Conservation (phyloP, 352 stramenopile species). For the Phytophthora sp. region DNA sequence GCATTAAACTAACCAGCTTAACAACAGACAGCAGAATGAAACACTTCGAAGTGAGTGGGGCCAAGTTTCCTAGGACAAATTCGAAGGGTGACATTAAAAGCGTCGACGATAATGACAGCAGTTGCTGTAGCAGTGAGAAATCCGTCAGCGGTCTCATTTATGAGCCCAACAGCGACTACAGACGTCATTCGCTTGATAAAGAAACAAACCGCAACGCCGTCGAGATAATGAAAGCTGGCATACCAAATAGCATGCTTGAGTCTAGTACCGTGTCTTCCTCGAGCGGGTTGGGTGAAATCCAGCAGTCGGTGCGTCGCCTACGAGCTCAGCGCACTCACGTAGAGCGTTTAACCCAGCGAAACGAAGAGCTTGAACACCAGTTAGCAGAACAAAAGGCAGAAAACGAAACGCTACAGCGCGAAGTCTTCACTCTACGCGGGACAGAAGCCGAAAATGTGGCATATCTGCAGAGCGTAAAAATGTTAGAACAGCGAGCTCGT, state of each 20-base stretch:
- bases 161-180: no score
- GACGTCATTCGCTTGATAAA: neutral
- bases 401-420: slow-evolving; percentile 47
- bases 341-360: slow-evolving; percentile 50
- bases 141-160: slow-evolving; percentile 1
- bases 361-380: slow-evolving; percentile 45
- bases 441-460: slow-evolving; percentile 64
- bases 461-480: slow-evolving; percentile 57
- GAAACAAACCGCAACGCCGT: neutral
- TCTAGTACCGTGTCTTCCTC: slow-evolving; percentile 18
- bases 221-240: neutral
- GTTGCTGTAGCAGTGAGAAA: neutral
- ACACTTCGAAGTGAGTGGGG: no score
- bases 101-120: neutral
- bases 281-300: slow-evolving; percentile 47
- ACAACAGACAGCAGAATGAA: slow-evolving; percentile 2
- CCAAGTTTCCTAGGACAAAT: neutral
- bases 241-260: slow-evolving; percentile 3
- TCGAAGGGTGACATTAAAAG: neutral
- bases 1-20: neutral
- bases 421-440: slow-evolving; percentile 43
- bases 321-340: slow-evolving; percentile 60
- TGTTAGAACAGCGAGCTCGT: slow-evolving; percentile 55
- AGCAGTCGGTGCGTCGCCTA: slow-evolving; percentile 58
- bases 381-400: slow-evolving; percentile 41